Evolutionary conservation across 2,329 filamentous ascomycete species (phyloP), one percentile per base, ranked within the genome.

Genomic region (Grosmannia serpens): DNA sequence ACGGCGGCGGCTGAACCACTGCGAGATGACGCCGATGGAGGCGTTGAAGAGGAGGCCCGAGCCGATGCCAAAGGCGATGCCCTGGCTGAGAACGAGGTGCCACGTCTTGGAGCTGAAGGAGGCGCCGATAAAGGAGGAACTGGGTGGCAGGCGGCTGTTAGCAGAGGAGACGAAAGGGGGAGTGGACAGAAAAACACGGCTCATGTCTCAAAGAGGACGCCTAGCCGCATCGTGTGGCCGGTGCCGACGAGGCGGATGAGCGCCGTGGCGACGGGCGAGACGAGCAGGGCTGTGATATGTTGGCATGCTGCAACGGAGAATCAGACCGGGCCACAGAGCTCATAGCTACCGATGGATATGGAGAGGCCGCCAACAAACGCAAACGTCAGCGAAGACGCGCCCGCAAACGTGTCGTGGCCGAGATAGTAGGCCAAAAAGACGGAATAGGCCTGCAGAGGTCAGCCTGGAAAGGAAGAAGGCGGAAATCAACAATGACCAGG

Each of bases 281-380:
- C 72, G 31, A 33, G 24, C 17, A 44, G 33, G 17, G 53, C 29
- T 56, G 46, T 9, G 10, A 22, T 51, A 6, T 50, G 24, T 4
- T n/a, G 13, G 1, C 1, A 27, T 5, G 17, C 7, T 11, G 15
- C 4, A 24, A 8, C 20, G 49, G 4, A 5, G 22, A n/a, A 2
- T 15, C n/a, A n/a, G n/a, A n/a, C n/a, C n/a, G n/a, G n/a, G n/a
- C n/a, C n/a, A n/a, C n/a, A n/a, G n/a, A n/a, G n/a, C n/a, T n/a
- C n/a, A n/a, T n/a, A n/a, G n/a, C n/a, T n/a, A 75, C 74, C 68
- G 56, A 75, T 77, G 1, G 82, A 83, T 51, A 88, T 82, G 31
- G 82, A 86, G 0, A 89, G 73, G 0, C 84, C 85, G 31, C 88
- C 88, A n/a, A 92, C 78, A 67, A 92, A 91, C 44, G 88, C 88